Evolutionary conservation across 257 asterid genomes (phyloP), one percentile per base, ranked within the genome.

Genomic region (Ehretia macrophylla): DNA sequence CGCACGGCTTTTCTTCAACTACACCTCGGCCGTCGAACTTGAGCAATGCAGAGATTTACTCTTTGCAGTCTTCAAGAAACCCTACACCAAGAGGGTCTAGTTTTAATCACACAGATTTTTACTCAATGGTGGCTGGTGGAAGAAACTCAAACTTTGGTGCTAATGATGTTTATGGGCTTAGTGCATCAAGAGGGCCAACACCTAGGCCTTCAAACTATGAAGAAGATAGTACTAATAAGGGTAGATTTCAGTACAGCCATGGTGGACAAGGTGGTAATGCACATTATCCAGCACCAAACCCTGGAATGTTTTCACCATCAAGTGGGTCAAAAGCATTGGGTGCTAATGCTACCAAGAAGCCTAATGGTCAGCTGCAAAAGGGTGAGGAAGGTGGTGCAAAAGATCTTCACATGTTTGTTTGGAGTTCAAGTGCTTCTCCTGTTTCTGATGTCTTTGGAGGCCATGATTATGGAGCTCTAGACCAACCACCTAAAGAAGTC

Each of bases 351-450:
- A 73, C 63, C 51, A 84, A 84, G 82, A 77, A 79, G 67, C 47
- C 72, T 8, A 77, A 75, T 58, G 94, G 84, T 6, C 77, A 75
- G 67, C 64, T 60, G 17, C 42, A 62, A 54, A 74, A 69, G 62
- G 63, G 63, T 17, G 79, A 72, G n/a, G 91, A 75, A 49, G 72
- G 60, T 19, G 90, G 83, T 21, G 70, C 52, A n/a, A 86, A 81
- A 45, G 97, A 90, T 70, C 86, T 90, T 16, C 96, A 90, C 18
- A 90, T 90, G 97, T 86, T 90, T 51, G 97, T 90, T 21, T 90
- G 97, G 97, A 86, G 97, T 70, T 86, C 96, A 13, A 90, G 97
- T 51, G 84, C 85, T 58, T 90, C 97, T 40, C 96, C 97, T 0
- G 96, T 86, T 53, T 90, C 97, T 1, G 97, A 90, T 62, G 97